Evolutionary conservation across 1,284 basidiomycete genomes (phyloP), one percentile per base, ranked within the genome.

Genomic region (Irpex rosettiformis): DNA sequence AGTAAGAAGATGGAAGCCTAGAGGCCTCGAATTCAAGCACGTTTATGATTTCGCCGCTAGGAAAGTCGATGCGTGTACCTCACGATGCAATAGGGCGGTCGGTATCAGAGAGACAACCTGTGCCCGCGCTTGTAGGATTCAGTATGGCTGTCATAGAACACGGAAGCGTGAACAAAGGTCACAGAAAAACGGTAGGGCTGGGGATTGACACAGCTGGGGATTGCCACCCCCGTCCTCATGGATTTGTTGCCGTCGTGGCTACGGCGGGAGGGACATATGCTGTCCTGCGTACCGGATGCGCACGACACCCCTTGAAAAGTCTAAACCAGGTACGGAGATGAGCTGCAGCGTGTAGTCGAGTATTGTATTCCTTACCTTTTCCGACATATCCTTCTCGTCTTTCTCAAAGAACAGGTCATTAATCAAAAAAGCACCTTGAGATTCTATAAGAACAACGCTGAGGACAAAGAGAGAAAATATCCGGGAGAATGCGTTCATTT

Each of bases 261-360:
- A 16, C 33, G 16, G 16, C 33, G 33, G 16, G 33, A 16, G 33
- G 13, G n/a, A 18, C 43, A 47, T 47, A 16, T 18, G 3, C 43
- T 16, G 43, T 40, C 43, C 43, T 47, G 18, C 18, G 22, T 47
- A 18, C 18, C 13, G 43, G 33, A 16, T 37, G 33, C 33, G 33
- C 16, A 37, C 33, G 47, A 54, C 48, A 27, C 29, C 29, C n/a
- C 29, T 25, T 54, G 57, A 49, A 58, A 58, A 58, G 57, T 29
- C 52, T 58, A 58, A 58, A 58, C 28, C 25, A 27, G 28, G 25
- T 21, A 37, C 52, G 57, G 56, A 58, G 22, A 58, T 58, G 48
- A 57, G 22, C 42, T 56, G 30, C 24, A 47, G 48, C 48, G 48
- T 51, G 48, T 51, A 3, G 24, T 28, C 18, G 48, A 25, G 24